These are phyloP conservation scores for Rhododendron kiyosumense DNA, from an alignment of 148 eudicot genomes.

Conservation along the genomic window DNA sequence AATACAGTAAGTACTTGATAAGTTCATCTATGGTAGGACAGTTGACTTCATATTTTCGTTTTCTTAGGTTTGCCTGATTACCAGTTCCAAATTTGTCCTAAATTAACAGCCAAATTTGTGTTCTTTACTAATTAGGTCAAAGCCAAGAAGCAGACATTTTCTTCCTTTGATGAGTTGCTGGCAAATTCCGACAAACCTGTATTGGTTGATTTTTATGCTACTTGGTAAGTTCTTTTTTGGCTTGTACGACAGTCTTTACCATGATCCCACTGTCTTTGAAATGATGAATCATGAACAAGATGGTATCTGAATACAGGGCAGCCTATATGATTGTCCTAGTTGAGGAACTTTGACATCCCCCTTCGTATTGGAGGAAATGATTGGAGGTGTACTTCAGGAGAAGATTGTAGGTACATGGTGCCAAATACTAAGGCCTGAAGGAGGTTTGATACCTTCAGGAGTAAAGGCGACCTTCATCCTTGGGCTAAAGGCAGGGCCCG, in stretches of 20 bases:
- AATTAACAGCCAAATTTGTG: neutral
- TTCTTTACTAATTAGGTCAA: conserved; percentile 41
- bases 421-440: too few relatives aligned
- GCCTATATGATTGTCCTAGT: neutral
- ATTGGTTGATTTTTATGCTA: conserved; percentile 88
- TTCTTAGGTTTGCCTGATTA: neutral
- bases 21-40: neutral
- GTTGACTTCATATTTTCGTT: neutral
- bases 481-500: too few relatives aligned
- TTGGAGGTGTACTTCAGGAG: neutral
- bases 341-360: neutral
- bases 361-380: neutral
- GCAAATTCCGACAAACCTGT: conserved; percentile 72
- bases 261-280: neutral
- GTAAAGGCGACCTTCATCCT: too few relatives aligned
- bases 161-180: conserved; percentile 67
- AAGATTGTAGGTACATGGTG: neutral
- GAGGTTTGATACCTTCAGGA: too few relatives aligned
- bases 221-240: conserved; percentile 49
- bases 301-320: neutral
- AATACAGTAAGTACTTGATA: neutral
- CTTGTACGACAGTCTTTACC: neutral
- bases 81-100: neutral
- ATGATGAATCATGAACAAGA: neutral
- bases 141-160: conserved; percentile 71